A percentile compares a stretch with the other conserved stretches of the same genome.
These are phyloP conservation scores for Nicotiana knightiana DNA, from an alignment of 257 asterid genomes.

Conservation along the genomic window DNA sequence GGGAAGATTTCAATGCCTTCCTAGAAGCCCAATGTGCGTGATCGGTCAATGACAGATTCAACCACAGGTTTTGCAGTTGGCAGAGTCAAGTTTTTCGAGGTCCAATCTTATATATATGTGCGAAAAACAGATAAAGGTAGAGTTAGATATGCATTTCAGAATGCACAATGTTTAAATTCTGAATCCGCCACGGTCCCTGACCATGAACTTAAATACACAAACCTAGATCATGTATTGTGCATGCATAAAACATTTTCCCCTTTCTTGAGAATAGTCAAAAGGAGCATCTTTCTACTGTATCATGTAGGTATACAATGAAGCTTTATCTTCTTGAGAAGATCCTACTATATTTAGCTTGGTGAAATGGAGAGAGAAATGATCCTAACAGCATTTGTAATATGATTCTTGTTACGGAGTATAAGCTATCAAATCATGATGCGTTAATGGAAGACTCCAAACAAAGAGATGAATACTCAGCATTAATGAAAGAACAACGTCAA, in stretches of 20 bases:
- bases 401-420: not conserved
- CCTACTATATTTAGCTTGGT: not conserved
- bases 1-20: conserved; percentile 61
- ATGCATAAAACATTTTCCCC: not conserved
- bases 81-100: not conserved
- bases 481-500: not conserved
- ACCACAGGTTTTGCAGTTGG: not conserved
- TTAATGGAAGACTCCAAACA: not conserved
- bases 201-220: not conserved
- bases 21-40: conserved; percentile 60
- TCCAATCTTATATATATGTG: not conserved
- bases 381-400: not conserved
- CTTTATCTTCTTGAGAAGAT: not conserved
- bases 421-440: not conserved
- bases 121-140: not conserved
- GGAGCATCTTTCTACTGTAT: not conserved
- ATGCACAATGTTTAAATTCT: not conserved
- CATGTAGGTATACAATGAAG: not conserved
- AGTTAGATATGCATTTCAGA: not conserved
- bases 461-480: not conserved
- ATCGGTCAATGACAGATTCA: not conserved
- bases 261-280: not conserved
- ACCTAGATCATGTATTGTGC: not conserved
- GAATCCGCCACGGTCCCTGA: not conserved
- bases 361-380: not conserved